These are phyloP conservation scores for Pseudozyma thailandica DNA, from an alignment of 1,284 basidiomycete genomes.

Conservation along the genomic window DNA sequence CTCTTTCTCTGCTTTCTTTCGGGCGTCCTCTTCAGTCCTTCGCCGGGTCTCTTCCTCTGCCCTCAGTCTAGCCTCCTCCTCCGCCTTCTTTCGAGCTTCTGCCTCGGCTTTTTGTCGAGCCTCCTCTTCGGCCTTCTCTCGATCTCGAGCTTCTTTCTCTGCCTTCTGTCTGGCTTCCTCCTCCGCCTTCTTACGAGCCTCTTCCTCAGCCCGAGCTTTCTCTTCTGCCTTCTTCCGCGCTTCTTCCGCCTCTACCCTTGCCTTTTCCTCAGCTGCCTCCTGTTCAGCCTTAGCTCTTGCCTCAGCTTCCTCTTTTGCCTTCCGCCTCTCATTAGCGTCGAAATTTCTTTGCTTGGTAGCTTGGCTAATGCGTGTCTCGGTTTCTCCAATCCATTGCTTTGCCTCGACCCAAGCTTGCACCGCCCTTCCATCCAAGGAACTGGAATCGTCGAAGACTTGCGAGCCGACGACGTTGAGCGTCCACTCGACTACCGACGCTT, in stretches of 20 bases:
- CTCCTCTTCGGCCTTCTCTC: conserved; percentile 10
- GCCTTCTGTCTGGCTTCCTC: neutral
- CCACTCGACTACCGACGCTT: conserved; percentile 27
- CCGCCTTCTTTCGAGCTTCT: conserved; percentile 2
- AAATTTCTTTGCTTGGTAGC: conserved; percentile 3
- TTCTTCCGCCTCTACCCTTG: neutral
- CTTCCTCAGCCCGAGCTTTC: conserved; percentile 4
- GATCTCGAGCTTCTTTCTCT: conserved; percentile 2
- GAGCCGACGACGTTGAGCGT: conserved; percentile 9
- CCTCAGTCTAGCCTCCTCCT: conserved; percentile 6
- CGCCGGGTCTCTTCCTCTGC: conserved; percentile 5
- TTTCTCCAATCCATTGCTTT: conserved; percentile 10
- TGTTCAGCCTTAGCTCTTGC: no score
- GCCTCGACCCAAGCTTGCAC: neutral
- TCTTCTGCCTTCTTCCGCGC: neutral
- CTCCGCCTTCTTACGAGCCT: conserved; percentile 4
- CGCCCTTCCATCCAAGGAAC: neutral
- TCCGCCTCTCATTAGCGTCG: conserved; percentile 11
- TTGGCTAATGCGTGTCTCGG: neutral
- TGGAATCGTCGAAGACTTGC: conserved; percentile 12
- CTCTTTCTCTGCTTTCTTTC: conserved; percentile 6
- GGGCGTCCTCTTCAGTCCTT: neutral
- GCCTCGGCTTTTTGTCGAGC: conserved; percentile 6
- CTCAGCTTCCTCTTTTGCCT: neutral
- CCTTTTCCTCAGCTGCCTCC: neutral